phyloP scores from a whole-genome alignment of 768 basidiomycete genomes.

The Tricholoma bakamatsutake region DNA sequence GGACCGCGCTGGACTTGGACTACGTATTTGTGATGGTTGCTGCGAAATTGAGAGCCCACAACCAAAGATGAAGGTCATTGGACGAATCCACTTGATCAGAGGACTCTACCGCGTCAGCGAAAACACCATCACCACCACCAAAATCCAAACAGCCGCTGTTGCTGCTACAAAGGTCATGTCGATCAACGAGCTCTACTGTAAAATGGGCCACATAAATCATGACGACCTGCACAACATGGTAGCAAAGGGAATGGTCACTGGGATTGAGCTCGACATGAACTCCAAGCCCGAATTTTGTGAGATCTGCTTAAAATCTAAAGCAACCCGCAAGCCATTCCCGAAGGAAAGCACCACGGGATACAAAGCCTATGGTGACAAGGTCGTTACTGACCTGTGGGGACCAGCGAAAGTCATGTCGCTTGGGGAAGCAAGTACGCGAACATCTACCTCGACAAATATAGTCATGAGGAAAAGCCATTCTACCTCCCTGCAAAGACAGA shows the following conservation, averaged over 20 bases:
- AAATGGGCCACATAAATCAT: constrained; percentile 30
- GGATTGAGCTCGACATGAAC: constrained; percentile 22
- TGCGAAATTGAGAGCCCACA: neutral
- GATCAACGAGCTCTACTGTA: constrained; percentile 25
- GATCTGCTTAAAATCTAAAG: constrained; percentile 18
- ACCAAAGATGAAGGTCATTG: constrained; percentile 8
- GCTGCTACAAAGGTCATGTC: constrained; percentile 11
- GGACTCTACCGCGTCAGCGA: constrained; percentile 21
- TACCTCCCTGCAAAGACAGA: neutral
- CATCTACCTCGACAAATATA: constrained; percentile 6
- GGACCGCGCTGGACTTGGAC: constrained; percentile 9
- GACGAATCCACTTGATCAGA: constrained; percentile 16
- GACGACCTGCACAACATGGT: constrained; percentile 22
- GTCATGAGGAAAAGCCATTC: neutral
- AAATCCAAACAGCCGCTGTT: constrained; percentile 7
- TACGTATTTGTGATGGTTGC: neutral
- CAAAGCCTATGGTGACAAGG: neutral
- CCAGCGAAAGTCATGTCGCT: neutral
- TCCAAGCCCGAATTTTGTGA: constrained; percentile 20
- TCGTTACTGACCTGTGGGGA: neutral
- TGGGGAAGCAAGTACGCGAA: neutral
- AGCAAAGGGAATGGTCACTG: constrained; percentile 20
- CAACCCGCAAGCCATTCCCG: neutral
- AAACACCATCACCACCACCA: neutral
- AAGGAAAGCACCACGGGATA: neutral